phyloP scores from a whole-genome alignment of 1,284 basidiomycete species.

The Neonothopanus nambi region DNA sequence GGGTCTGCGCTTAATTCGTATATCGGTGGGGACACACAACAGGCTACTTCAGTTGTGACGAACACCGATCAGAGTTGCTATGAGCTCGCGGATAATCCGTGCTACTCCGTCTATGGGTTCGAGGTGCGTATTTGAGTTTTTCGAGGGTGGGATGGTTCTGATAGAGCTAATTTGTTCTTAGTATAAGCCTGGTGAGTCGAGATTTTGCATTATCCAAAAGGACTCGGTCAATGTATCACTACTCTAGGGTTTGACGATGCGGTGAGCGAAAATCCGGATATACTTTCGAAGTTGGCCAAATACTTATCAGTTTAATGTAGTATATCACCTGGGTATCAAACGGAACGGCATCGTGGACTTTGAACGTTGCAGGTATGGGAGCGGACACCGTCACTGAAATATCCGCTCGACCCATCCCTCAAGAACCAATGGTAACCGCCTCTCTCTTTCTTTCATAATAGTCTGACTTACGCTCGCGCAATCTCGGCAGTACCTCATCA shows the following conservation, averaged over 20 bases:
- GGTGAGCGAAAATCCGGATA: conserved; percentile 29
- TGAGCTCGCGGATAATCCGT: conserved; percentile 39
- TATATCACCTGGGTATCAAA: conserved; percentile 85
- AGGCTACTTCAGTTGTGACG: conserved; percentile 40
- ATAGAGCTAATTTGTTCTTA: too few relatives aligned
- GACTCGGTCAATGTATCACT: not conserved
- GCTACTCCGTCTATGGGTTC: conserved; percentile 50
- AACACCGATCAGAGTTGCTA: conserved; percentile 44
- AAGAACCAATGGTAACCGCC: conserved; percentile 82
- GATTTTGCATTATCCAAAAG: too few relatives aligned
- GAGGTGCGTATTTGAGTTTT: conserved; percentile 22
- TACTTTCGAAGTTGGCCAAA: too few relatives aligned
- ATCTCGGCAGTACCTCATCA: conserved; percentile 44
- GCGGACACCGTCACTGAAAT: conserved; percentile 66
- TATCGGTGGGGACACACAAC: conserved; percentile 51
- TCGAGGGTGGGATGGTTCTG: too few relatives aligned
- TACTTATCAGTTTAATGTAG: conserved; percentile 35
- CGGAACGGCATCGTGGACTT: conserved; percentile 69
- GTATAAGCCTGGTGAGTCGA: too few relatives aligned
- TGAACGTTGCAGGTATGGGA: conserved; percentile 67
- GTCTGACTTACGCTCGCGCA: too few relatives aligned
- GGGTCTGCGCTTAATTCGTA: conserved; percentile 42
- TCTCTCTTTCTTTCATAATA: too few relatives aligned
- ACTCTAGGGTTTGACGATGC: conserved; percentile 26
- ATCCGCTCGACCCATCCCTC: conserved; percentile 67